Conservation (phyloP, 352 stramenopile species). For the Lagenidium giganteum region DNA sequence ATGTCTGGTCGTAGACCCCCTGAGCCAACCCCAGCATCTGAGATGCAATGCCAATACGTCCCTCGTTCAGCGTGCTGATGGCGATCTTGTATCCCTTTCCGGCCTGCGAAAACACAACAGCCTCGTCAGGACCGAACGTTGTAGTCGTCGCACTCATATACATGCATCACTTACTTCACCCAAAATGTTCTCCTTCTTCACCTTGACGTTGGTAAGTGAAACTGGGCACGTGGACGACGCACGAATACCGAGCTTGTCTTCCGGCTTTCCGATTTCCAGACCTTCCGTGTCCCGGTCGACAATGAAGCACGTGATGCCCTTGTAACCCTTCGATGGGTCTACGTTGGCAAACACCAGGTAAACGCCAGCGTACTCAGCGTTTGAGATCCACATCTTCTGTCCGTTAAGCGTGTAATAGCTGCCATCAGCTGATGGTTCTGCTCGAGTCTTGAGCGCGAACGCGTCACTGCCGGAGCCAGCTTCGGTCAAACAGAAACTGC, state of each 20-base stretch:
- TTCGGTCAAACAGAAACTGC: slow-evolving; percentile 95
- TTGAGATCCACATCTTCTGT: slow-evolving; percentile 98
- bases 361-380: slow-evolving; percentile 92
- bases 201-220: slow-evolving; percentile 92
- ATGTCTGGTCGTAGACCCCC: slow-evolving; percentile 92
- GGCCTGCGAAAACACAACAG: no score
- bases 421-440: slow-evolving; percentile 78
- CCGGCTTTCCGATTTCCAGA: slow-evolving; percentile 91
- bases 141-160: background rate
- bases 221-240: slow-evolving; percentile 95
- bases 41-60: slow-evolving; percentile 95
- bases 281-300: slow-evolving; percentile 92
- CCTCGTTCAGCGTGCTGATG: slow-evolving; percentile 96
- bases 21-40: slow-evolving; percentile 97
- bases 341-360: slow-evolving; percentile 97
- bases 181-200: slow-evolving; percentile 91
- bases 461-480: slow-evolving; percentile 93
- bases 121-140: background rate
- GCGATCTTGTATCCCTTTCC: slow-evolving; percentile 96
- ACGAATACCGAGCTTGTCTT: slow-evolving; percentile 96
- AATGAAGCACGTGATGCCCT: slow-evolving; percentile 98
- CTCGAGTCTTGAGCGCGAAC: slow-evolving; percentile 93
- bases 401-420: slow-evolving; percentile 95
- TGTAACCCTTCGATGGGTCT: slow-evolving; percentile 91
- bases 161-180: slow-evolving; percentile 68